Conservation (phyloP, 805 yeast genomes). For the Starmera quercuum region DNA sequence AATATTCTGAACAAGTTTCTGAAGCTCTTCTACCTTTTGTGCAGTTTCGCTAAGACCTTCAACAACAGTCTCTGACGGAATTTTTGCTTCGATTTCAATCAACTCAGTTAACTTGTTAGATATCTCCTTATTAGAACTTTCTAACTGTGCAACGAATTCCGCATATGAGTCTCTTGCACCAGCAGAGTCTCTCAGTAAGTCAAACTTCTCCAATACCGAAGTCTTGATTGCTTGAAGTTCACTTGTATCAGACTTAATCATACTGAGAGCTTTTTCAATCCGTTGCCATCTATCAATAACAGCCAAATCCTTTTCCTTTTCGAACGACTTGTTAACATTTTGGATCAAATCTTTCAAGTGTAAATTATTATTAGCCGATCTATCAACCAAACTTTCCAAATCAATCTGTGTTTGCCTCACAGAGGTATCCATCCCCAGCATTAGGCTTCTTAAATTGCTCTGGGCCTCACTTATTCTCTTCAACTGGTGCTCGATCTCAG, state of each 20-base stretch:
- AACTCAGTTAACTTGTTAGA: background rate
- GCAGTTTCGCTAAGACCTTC: too few relatives aligned
- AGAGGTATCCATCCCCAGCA: slow-evolving; percentile 17
- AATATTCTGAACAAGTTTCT: too few relatives aligned
- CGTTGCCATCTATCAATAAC: too few relatives aligned
- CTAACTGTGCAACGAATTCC: too few relatives aligned
- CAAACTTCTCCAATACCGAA: too few relatives aligned
- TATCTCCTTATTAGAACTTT: background rate
- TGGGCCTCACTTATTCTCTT: slow-evolving; percentile 22
- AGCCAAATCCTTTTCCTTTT: background rate
- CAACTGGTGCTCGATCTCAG: slow-evolving; percentile 19
- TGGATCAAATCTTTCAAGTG: slow-evolving; percentile 19
- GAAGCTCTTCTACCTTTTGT: too few relatives aligned
- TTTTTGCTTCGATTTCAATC: background rate
- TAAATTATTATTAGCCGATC: slow-evolving; percentile 20
- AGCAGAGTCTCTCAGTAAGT: too few relatives aligned
- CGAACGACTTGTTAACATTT: slow-evolving; percentile 6
- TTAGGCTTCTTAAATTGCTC: slow-evolving; percentile 20
- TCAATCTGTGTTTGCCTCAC: slow-evolving; percentile 21
- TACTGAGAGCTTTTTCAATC: too few relatives aligned
- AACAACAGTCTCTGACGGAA: background rate
- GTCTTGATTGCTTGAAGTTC: too few relatives aligned
- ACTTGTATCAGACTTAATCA: too few relatives aligned
- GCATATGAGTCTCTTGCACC: too few relatives aligned
- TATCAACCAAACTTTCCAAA: slow-evolving; percentile 17